phyloP scores from a whole-genome alignment of 768 basidiomycete species.

The Pisolithus sp. region DNA sequence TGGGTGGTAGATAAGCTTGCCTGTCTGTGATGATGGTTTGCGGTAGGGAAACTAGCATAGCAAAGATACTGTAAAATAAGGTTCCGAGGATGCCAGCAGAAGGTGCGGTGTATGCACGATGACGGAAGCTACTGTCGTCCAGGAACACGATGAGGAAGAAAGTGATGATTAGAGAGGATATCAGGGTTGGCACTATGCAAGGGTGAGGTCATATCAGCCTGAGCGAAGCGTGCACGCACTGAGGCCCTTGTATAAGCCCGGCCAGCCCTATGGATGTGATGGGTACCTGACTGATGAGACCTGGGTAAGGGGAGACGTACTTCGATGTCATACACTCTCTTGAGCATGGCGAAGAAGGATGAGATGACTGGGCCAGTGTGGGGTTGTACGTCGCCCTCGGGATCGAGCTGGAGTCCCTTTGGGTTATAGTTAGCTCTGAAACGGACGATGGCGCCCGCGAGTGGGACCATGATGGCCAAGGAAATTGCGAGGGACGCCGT shows the following conservation, averaged over 20 bases:
- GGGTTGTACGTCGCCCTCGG: slow-evolving; percentile 68
- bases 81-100: slow-evolving; percentile 55
- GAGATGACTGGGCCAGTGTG: slow-evolving; percentile 75
- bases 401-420: slow-evolving; percentile 73
- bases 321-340: slow-evolving; percentile 66
- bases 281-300: background rate
- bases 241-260: slow-evolving; percentile 76
- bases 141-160: slow-evolving; percentile 52
- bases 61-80: slow-evolving; percentile 55
- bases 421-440: slow-evolving; percentile 84
- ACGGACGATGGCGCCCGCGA: slow-evolving; percentile 66
- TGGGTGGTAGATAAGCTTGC: slow-evolving; percentile 33
- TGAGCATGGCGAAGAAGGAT: slow-evolving; percentile 69
- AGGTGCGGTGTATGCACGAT: slow-evolving; percentile 61
- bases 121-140: slow-evolving; percentile 52
- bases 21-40: slow-evolving; percentile 71
- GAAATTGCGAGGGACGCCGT: slow-evolving; percentile 43
- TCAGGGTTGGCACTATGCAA: slow-evolving; percentile 39
- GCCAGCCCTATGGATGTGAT: slow-evolving; percentile 43
- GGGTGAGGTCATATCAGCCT: slow-evolving; percentile 29
- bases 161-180: slow-evolving; percentile 50
- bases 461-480: slow-evolving; percentile 52
- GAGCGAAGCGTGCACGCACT: slow-evolving; percentile 33
- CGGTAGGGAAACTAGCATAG: slow-evolving; percentile 63
- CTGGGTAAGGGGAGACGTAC: slow-evolving; percentile 29